Evolutionary conservation across 345 rosid genomes (phyloP).

Genomic region (Reutealis trisperma): DNA sequence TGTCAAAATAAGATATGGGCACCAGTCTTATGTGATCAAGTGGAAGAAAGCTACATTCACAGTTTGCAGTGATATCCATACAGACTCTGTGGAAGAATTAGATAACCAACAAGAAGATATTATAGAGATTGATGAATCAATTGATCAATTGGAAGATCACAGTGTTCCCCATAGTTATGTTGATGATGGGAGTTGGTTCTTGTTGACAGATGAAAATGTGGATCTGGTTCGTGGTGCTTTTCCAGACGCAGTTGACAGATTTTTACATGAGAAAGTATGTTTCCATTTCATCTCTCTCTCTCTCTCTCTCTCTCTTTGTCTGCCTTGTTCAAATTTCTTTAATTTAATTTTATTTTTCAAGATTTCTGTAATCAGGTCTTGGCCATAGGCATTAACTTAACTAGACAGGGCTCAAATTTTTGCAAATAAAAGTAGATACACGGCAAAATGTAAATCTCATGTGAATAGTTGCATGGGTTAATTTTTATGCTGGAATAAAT

Average conservation of each 20-base stretch:
- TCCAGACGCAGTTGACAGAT: constrained; percentile 61
- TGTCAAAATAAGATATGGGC: constrained; percentile 63
- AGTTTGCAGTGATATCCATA: constrained; percentile 24
- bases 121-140: constrained; percentile 45
- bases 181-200: constrained; percentile 50
- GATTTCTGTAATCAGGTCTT: not conserved
- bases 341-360: not conserved
- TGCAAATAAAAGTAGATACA: not conserved
- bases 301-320: not conserved
- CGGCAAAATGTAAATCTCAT: not conserved
- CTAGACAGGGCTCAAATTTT: not conserved
- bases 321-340: not conserved
- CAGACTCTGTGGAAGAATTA: constrained; percentile 33
- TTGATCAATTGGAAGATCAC: constrained; percentile 50
- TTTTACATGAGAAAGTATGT: constrained; percentile 66
- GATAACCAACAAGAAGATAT: constrained; percentile 40
- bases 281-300: not conserved
- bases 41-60: constrained; percentile 60
- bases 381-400: not conserved
- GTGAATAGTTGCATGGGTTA: not conserved
- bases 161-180: constrained; percentile 49
- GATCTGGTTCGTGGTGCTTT: constrained; percentile 70
- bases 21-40: constrained; percentile 61
- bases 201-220: constrained; percentile 75
- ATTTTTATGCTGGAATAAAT: too few relatives aligned